These are phyloP conservation scores for Rhizopus arrhizus DNA, from an alignment of 371 early-diverging fungal genomes.

Conservation along the genomic window DNA sequence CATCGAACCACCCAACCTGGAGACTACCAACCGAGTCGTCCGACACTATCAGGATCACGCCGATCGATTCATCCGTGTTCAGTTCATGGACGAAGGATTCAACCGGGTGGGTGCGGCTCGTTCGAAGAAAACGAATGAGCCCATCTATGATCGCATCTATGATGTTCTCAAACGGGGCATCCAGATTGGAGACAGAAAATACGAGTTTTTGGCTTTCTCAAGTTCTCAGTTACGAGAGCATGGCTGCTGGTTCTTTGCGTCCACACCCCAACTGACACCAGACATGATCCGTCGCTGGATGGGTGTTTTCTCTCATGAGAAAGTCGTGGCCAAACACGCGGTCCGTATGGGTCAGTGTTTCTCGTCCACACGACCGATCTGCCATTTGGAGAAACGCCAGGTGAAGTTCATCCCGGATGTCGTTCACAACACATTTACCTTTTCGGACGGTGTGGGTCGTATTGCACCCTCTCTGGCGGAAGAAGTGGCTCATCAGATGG, in stretches of 20 bases:
- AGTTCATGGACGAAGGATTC: conserved; percentile 68
- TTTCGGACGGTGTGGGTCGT: conserved; percentile 87
- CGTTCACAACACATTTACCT: conserved; percentile 56
- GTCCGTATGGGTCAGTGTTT: conserved; percentile 81
- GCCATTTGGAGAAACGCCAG: conserved; percentile 33
- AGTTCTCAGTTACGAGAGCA: conserved; percentile 71
- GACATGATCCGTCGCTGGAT: conserved; percentile 69
- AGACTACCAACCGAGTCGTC: conserved; percentile 70
- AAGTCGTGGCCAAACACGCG: conserved; percentile 73
- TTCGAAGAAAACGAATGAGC: conserved; percentile 30
- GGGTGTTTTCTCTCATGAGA: conserved; percentile 72
- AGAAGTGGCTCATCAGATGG: conserved; percentile 53
- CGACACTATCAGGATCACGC: conserved; percentile 49
- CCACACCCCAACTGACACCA: conserved; percentile 40
- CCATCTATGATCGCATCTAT: conserved; percentile 56
- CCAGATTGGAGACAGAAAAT: conserved; percentile 57
- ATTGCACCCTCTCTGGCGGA: conserved; percentile 60
- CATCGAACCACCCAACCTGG: conserved; percentile 56
- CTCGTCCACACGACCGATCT: conserved; percentile 64
- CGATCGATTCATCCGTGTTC: conserved; percentile 71
- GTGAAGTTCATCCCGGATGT: conserved; percentile 62
- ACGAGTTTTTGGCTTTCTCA: conserved; percentile 75
- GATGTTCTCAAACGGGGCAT: conserved; percentile 59
- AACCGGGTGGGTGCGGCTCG: conserved; percentile 39
- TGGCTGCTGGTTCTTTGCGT: conserved; percentile 74